phyloP scores from a whole-genome alignment of 2,329 filamentous ascomycete species.

The Zelopaecilomyces penicillatus region DNA sequence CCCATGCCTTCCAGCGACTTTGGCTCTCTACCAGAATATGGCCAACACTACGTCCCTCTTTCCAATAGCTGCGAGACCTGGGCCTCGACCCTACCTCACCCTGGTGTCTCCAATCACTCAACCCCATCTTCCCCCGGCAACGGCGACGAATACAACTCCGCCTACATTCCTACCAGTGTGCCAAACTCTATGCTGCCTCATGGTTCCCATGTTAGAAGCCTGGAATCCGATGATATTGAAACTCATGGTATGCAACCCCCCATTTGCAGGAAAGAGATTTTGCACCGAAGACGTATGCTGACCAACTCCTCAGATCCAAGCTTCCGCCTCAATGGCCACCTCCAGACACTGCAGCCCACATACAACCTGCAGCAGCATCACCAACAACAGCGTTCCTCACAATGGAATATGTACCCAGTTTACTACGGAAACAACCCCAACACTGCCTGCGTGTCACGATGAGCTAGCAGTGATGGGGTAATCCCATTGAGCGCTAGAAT shows the following conservation, averaged over 20 bases:
- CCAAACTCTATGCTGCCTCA: constrained; percentile 34
- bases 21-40: constrained; percentile 33
- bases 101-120: constrained; percentile 40
- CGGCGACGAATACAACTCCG: constrained; percentile 37
- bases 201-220: constrained; percentile 4
- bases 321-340: constrained; percentile 22
- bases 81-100: constrained; percentile 34
- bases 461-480: neutral
- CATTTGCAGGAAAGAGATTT: neutral
- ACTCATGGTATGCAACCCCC: constrained; percentile 19
- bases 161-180: constrained; percentile 42
- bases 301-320: constrained; percentile 16
- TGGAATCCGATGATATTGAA: constrained; percentile 30
- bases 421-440: constrained; percentile 17
- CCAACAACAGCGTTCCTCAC: constrained; percentile 14
- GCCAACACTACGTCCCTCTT: constrained; percentile 28
- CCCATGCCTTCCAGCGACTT: constrained; percentile 39
- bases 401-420: constrained; percentile 22
- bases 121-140: constrained; percentile 43
- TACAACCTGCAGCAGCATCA: constrained; percentile 23
- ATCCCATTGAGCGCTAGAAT: too few relatives aligned
- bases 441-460: constrained; percentile 10
- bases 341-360: constrained; percentile 14
- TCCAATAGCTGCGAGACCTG: constrained; percentile 39
- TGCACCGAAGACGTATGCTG: too few relatives aligned